These are phyloP conservation scores for Zoysia japonica DNA, from an alignment of 176 grass and related monocot species.

Conservation along the genomic window DNA sequence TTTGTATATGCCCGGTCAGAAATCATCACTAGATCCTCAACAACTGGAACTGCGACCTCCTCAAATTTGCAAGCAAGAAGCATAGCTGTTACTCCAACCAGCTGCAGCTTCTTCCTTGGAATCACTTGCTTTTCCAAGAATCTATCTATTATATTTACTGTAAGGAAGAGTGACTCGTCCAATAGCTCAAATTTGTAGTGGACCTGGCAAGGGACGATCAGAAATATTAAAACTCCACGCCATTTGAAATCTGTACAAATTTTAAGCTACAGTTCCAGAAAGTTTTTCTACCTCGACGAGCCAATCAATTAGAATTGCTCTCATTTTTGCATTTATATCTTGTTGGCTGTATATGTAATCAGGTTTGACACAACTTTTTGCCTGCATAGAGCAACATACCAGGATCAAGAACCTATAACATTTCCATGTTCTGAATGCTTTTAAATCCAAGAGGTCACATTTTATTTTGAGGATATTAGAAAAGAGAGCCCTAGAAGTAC, in stretches of 20 bases:
- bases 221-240: slow-evolving; percentile 18
- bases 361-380: slow-evolving; percentile 53
- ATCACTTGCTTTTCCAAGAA: slow-evolving; percentile 74
- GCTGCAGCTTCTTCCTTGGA: slow-evolving; percentile 79
- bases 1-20: slow-evolving; percentile 73
- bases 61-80: slow-evolving; percentile 96
- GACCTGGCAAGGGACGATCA: slow-evolving; percentile 52
- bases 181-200: slow-evolving; percentile 95
- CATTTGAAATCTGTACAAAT: background rate
- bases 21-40: slow-evolving; percentile 80
- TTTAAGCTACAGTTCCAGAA: background rate
- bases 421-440: slow-evolving; percentile 6
- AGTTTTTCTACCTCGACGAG: slow-evolving; percentile 71
- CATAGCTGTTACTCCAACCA: slow-evolving; percentile 90
- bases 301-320: slow-evolving; percentile 87
- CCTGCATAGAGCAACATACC: slow-evolving; percentile 47
- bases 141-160: slow-evolving; percentile 89
- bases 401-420: slow-evolving; percentile 26
- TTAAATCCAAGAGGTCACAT: background rate
- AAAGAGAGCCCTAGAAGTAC: slow-evolving; percentile 9
- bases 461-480: slow-evolving; percentile 11
- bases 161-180: slow-evolving; percentile 93
- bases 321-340: slow-evolving; percentile 94
- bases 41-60: slow-evolving; percentile 85
- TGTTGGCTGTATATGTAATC: slow-evolving; percentile 79